phyloP scores from a whole-genome alignment of 108 stramenopile genomes.

The Aurantiochytrium sp. region DNA sequence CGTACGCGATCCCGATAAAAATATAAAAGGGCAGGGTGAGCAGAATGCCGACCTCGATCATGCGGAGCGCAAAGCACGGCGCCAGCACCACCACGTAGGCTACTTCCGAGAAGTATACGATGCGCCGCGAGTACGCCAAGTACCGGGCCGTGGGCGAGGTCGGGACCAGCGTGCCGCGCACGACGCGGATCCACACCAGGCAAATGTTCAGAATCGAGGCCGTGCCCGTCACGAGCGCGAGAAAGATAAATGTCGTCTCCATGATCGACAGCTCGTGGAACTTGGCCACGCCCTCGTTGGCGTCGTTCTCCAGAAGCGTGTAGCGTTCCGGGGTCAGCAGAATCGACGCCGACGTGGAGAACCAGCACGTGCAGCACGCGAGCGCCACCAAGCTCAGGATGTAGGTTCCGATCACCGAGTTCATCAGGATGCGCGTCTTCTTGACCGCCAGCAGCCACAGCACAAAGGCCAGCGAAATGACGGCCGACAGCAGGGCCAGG shows the following conservation, averaged over 20 bases:
- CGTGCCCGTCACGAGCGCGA: not conserved
- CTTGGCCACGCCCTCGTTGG: not conserved
- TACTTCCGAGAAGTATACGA: not conserved
- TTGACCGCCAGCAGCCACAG: not conserved
- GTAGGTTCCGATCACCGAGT: not conserved
- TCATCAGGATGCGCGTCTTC: not conserved
- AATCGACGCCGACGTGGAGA: not conserved
- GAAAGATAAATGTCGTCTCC: not conserved
- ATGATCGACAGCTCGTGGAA: not conserved
- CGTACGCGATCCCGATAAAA: not conserved
- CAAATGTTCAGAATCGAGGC: not conserved
- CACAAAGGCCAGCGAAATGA: not conserved
- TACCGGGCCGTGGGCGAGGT: not conserved
- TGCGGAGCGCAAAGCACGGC: not conserved
- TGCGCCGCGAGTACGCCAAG: not conserved
- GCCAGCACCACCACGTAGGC: not conserved
- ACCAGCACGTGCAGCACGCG: not conserved
- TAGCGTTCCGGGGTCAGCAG: not conserved
- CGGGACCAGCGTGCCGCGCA: not conserved
- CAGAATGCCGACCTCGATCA: not conserved
- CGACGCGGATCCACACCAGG: not conserved
- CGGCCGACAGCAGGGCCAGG: not conserved
- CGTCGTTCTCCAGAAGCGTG: not conserved
- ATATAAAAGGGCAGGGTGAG: not conserved
- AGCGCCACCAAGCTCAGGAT: not conserved